Evolutionary conservation across 2,329 filamentous ascomycete species (phyloP).

Genomic region (Nothophoma quercina): DNA sequence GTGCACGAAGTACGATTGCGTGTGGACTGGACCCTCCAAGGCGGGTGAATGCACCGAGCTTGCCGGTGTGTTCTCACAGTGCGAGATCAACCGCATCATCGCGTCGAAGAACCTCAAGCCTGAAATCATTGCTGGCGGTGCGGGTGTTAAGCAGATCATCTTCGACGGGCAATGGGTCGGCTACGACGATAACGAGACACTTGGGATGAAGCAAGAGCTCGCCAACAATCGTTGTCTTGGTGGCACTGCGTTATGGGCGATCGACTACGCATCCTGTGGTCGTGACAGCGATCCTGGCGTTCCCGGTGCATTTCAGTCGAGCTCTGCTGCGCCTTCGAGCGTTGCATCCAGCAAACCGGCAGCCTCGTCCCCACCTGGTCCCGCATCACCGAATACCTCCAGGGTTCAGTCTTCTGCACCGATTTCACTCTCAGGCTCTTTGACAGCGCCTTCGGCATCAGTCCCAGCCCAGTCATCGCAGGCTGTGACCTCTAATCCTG

Average conservation of each 20-base stretch:
- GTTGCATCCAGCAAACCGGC: too few relatives aligned
- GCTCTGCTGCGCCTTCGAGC: neutral
- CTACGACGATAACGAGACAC: constrained; percentile 50
- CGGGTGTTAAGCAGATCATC: constrained; percentile 45
- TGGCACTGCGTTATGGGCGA: constrained; percentile 34
- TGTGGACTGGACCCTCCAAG: constrained; percentile 25
- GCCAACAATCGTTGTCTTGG: constrained; percentile 36
- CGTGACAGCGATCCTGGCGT: neutral
- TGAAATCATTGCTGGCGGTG: constrained; percentile 33
- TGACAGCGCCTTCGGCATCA: too few relatives aligned
- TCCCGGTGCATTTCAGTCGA: neutral
- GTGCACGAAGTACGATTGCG: constrained; percentile 33
- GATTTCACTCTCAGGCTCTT: too few relatives aligned
- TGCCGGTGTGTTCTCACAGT: constrained; percentile 44
- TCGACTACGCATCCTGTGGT: constrained; percentile 27
- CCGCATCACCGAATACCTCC: neutral
- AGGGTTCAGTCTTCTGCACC: neutral
- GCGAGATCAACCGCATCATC: constrained; percentile 50
- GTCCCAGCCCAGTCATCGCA: neutral
- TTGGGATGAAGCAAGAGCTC: constrained; percentile 21
- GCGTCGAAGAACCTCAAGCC: constrained; percentile 25
- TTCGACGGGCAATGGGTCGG: constrained; percentile 52
- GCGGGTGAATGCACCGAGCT: constrained; percentile 32
- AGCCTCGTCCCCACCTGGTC: too few relatives aligned
- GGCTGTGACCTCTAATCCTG: neutral